phyloP scores from a whole-genome alignment of 2,329 filamentous ascomycete species.

The Fusarium foetens region DNA sequence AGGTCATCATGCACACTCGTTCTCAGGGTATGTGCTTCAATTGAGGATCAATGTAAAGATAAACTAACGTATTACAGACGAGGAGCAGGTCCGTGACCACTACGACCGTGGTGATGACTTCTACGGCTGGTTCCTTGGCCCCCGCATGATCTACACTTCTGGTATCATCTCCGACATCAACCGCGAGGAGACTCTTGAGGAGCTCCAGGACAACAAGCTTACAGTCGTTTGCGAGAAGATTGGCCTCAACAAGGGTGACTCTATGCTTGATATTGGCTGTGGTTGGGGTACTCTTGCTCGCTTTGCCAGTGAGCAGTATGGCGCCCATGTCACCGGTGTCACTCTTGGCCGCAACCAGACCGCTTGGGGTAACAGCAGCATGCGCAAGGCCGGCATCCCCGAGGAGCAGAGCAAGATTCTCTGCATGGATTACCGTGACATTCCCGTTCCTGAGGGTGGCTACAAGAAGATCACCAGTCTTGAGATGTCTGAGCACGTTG shows the following conservation, averaged over 20 bases:
- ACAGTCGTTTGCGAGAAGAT: conserved; percentile 97
- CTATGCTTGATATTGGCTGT: conserved; percentile 92
- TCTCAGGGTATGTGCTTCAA: conserved; percentile 69
- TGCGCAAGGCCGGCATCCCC: conserved; percentile 82
- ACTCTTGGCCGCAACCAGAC: conserved; percentile 97
- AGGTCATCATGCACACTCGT: conserved; percentile 91
- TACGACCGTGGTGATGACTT: conserved; percentile 99
- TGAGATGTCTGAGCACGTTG: conserved; percentile 99
- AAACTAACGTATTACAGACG: conserved; percentile 58
- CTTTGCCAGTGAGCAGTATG: conserved; percentile 93
- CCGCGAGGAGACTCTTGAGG: conserved; percentile 88
- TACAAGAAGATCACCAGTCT: conserved; percentile 98
- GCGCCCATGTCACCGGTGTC: conserved; percentile 85
- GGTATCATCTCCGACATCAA: conserved; percentile 91
- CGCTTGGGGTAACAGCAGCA: conserved; percentile 91
- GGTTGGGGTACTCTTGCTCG: conserved; percentile 97
- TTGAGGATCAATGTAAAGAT: not conserved
- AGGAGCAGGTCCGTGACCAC: conserved; percentile 97
- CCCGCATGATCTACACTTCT: conserved; percentile 98
- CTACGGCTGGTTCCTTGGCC: conserved; percentile 98
- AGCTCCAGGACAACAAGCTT: conserved; percentile 98
- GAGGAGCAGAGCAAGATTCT: conserved; percentile 92
- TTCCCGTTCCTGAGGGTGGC: conserved; percentile 72
- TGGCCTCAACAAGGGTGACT: conserved; percentile 81
- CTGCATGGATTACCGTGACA: conserved; percentile 98